These are phyloP conservation scores for Apiotrichum akiyoshidainum DNA, from an alignment of 1,284 basidiomycete genomes.

Conservation along the genomic window DNA sequence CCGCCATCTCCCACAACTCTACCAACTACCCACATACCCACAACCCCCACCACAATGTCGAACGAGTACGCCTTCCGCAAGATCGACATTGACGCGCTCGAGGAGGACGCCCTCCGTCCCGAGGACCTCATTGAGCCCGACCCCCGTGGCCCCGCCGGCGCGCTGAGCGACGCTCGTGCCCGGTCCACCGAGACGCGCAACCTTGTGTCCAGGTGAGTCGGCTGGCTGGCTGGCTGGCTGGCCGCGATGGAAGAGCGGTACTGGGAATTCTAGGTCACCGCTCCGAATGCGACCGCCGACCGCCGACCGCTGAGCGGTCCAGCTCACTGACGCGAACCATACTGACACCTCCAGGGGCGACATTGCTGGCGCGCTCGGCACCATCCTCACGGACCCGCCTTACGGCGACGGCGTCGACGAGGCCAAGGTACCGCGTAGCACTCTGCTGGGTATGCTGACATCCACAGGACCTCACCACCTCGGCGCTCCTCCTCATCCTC, in stretches of 20 bases:
- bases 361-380: constrained; percentile 65
- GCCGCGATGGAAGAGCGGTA: neutral
- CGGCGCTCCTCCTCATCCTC: constrained; percentile 83
- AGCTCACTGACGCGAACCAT: too few relatives aligned
- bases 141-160: constrained; percentile 70
- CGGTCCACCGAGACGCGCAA: constrained; percentile 71
- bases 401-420: constrained; percentile 81
- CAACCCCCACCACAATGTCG: constrained; percentile 55
- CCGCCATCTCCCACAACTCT: neutral
- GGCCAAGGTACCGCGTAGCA: constrained; percentile 67
- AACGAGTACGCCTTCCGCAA: constrained; percentile 71
- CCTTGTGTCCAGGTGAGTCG: constrained; percentile 66
- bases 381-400: constrained; percentile 71
- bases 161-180: constrained; percentile 70
- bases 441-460: too few relatives aligned
- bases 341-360: constrained; percentile 60
- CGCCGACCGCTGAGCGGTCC: too few relatives aligned
- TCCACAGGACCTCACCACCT: constrained; percentile 68
- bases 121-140: constrained; percentile 84
- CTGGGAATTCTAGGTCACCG: too few relatives aligned
- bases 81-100: constrained; percentile 84
- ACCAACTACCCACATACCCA: neutral
- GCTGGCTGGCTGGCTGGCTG: neutral
- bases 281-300: neutral
- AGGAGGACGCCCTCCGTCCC: constrained; percentile 84